Evolutionary conservation across 1,139 yeast genomes (phyloP), one percentile per base, ranked within the genome.

Genomic region (Yamadazyma buinensis): DNA sequence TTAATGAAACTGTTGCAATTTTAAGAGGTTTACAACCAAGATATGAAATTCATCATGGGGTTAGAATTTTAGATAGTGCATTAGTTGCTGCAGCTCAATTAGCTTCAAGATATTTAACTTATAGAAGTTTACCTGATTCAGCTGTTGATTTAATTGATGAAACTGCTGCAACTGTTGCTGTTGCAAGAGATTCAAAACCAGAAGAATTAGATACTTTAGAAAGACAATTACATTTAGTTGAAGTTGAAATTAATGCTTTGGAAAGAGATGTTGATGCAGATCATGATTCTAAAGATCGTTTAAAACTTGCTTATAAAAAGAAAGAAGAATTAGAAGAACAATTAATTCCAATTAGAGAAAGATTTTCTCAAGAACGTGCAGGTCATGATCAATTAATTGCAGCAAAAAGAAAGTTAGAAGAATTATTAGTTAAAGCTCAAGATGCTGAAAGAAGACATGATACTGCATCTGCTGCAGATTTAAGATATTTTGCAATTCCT

Each of bases 391-490:
- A 86, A 58, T 76, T 92, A 52, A 92, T 90, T 41, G 72, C 80
- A 32, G 88, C 95, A 33, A 88, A 90, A 70, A 77, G 88, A 64
- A 87, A 84, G 62, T 73, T 92, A 47, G 97, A 92, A 50, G 97
- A 92, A 44, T 73, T 94, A 52, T 95, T 86, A 55, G 80, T 76
- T 53, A 94, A 92, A 64, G 97, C 97, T 3, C 77, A 72, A 40
- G 97, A 94, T 64, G 98, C 98, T 19, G 97, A 90, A 59, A 86
- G 99, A 73, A 84, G 96, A 59, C 84, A 85, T 47, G 99, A 92
- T 57, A 86, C 92, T 30, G 92, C 84, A 9, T 77, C 97, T 12
- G 95, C 95, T 33, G 97, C 99, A 15, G 99, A 92, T 61, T 74
- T 92, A 58, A 77, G 95, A 59, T 84, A 90, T 70, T 94, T 88